Evolutionary conservation across 1,284 basidiomycete species (phyloP).

Genomic region (Rhodotorula sp.): DNA sequence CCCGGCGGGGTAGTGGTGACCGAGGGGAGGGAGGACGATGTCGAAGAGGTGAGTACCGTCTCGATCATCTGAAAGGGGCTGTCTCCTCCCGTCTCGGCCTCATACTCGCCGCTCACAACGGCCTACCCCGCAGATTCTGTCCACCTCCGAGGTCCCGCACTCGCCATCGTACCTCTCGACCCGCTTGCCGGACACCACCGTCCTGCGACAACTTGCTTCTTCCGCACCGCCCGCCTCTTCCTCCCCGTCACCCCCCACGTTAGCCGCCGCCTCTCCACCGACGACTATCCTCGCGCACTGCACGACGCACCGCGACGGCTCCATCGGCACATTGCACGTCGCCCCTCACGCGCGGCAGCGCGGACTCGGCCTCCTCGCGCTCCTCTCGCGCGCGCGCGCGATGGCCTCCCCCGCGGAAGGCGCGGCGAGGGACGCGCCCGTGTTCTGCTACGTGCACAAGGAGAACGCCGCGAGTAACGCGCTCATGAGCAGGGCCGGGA

Average conservation of each 20-base stretch:
- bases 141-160: conserved; percentile 29
- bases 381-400: conserved; percentile 7
- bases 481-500: conserved; percentile 21
- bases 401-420: conserved; percentile 1
- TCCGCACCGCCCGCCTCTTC: neutral
- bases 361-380: conserved; percentile 7
- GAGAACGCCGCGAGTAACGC: conserved; percentile 20
- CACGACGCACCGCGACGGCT: conserved; percentile 33
- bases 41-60: neutral
- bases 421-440: neutral
- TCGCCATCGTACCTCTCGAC: conserved; percentile 15
- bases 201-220: conserved; percentile 1
- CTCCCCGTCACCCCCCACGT: neutral
- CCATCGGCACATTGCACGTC: conserved; percentile 28
- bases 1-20: neutral
- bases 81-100: too few relatives aligned
- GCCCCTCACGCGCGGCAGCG: neutral
- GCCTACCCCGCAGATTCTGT: conserved; percentile 30
- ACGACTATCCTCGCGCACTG: conserved; percentile 19
- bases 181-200: conserved; percentile 15
- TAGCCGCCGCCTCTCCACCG: neutral
- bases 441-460: conserved; percentile 21
- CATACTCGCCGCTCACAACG: too few relatives aligned
- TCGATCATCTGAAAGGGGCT: neutral
- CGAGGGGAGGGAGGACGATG: conserved; percentile 5